phyloP scores from a whole-genome alignment of 305 asterid genomes.

The Solanum hybrid region DNA sequence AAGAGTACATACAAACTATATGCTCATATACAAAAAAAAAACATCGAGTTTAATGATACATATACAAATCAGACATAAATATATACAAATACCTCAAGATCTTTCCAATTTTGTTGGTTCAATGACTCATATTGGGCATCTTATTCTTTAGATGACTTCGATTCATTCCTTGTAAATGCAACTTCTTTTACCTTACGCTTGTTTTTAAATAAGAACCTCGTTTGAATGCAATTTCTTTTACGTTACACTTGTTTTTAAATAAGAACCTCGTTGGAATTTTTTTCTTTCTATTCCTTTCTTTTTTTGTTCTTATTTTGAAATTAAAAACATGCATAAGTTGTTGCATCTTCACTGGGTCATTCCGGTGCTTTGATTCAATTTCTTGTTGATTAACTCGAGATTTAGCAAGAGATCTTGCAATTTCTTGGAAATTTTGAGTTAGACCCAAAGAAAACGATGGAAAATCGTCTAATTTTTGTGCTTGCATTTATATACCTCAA shows the following conservation, averaged over 20 bases:
- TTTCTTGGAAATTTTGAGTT: not conserved
- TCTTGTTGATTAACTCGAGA: not conserved
- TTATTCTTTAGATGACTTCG: too few relatives aligned
- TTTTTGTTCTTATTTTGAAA: too few relatives aligned
- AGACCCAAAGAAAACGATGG: not conserved
- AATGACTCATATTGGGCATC: not conserved
- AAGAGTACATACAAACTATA: not conserved
- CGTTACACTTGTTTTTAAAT: too few relatives aligned
- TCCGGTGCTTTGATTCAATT: not conserved
- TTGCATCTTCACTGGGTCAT: not conserved
- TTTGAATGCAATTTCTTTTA: too few relatives aligned
- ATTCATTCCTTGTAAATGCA: not conserved
- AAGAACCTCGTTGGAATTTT: too few relatives aligned
- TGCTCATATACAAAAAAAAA: too few relatives aligned
- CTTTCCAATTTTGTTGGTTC: not conserved
- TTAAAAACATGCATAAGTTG: not conserved
- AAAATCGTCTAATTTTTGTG: not conserved
- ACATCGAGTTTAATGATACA: too few relatives aligned
- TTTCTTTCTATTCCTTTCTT: too few relatives aligned
- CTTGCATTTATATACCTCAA: not conserved
- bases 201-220: too few relatives aligned
- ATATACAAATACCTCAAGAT: not conserved
- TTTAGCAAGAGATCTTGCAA: too few relatives aligned
- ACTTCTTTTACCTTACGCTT: not conserved
- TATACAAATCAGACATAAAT: not conserved